Percentiles rank a stretch among this genome's conserved stretches.
Conservation (phyloP, 495 filamentous ascomycete species). For the Pyronema domesticum region DNA sequence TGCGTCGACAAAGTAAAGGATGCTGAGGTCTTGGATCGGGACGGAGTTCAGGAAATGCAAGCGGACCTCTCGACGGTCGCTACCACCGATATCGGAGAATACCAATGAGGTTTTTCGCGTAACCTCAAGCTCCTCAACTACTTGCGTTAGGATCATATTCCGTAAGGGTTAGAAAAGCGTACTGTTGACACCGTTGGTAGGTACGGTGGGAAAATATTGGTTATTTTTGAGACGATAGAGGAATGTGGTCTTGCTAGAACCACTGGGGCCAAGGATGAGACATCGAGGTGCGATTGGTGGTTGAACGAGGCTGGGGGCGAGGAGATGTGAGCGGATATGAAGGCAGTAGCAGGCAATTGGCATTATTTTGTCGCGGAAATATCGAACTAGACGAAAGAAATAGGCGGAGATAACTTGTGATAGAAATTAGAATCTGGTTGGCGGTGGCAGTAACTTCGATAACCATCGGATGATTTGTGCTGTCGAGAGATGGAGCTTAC, state of each 20-base stretch:
- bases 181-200: slow-evolving; percentile 13
- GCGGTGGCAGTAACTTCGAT: too few relatives aligned
- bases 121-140: slow-evolving; percentile 17
- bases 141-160: too few relatives aligned
- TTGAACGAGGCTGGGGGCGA: not conserved
- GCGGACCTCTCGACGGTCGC: slow-evolving; percentile 15
- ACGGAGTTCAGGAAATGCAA: slow-evolving; percentile 14
- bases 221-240: slow-evolving; percentile 15
- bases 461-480: too few relatives aligned
- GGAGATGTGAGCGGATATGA: not conserved
- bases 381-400: too few relatives aligned
- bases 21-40: slow-evolving; percentile 7
- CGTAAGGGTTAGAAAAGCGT: not conserved
- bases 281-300: slow-evolving; percentile 11
- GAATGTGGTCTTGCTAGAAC: slow-evolving; percentile 21
- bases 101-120: slow-evolving; percentile 13
- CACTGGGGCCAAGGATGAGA: slow-evolving; percentile 13
- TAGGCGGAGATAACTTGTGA: too few relatives aligned
- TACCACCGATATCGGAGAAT: slow-evolving; percentile 18
- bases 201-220: slow-evolving; percentile 9
- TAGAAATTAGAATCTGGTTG: too few relatives aligned
- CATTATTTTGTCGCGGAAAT: too few relatives aligned
- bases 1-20: slow-evolving; percentile 20
- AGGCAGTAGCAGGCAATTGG: not conserved
- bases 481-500: too few relatives aligned